These are phyloP conservation scores for Blastomyces gilchristii DNA, from an alignment of 2,329 filamentous ascomycete genomes.

Conservation along the genomic window DNA sequence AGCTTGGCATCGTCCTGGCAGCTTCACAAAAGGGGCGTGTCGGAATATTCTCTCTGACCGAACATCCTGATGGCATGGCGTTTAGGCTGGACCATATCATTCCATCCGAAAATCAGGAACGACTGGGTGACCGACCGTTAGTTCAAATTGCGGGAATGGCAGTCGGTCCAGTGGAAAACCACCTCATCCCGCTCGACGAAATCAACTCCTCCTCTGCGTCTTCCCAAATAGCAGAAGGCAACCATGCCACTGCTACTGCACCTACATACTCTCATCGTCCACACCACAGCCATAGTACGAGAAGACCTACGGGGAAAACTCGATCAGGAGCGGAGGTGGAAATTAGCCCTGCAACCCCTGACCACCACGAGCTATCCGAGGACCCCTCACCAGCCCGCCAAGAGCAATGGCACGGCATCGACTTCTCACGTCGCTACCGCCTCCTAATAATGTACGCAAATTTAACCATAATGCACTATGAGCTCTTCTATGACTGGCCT, in stretches of 20 bases:
- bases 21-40: conserved; percentile 49
- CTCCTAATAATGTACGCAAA: conserved; percentile 49
- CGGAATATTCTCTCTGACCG: conserved; percentile 44
- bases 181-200: conserved; percentile 29
- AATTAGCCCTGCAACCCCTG: not conserved
- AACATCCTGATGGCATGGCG: conserved; percentile 26
- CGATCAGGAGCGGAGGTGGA: not conserved
- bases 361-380: not conserved
- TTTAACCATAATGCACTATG: conserved; percentile 50
- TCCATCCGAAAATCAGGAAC: conserved; percentile 44
- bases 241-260: not conserved
- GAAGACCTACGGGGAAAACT: not conserved
- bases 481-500: conserved; percentile 41
- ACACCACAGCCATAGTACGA: not conserved
- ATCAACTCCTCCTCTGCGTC: conserved; percentile 21
- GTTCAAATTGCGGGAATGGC: conserved; percentile 46
- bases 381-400: not conserved
- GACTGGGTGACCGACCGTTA: conserved; percentile 32
- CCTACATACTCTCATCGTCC: not conserved
- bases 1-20: conserved; percentile 48
- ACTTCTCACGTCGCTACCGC: conserved; percentile 38
- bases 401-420: conserved; percentile 30
- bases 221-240: not conserved
- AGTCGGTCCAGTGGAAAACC: conserved; percentile 47
- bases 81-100: conserved; percentile 48